A percentile compares a stretch with the other conserved stretches of the same genome.
Evolutionary conservation across 1,284 basidiomycete genomes (phyloP).

Genomic region (Anthracocystis walkeri): DNA sequence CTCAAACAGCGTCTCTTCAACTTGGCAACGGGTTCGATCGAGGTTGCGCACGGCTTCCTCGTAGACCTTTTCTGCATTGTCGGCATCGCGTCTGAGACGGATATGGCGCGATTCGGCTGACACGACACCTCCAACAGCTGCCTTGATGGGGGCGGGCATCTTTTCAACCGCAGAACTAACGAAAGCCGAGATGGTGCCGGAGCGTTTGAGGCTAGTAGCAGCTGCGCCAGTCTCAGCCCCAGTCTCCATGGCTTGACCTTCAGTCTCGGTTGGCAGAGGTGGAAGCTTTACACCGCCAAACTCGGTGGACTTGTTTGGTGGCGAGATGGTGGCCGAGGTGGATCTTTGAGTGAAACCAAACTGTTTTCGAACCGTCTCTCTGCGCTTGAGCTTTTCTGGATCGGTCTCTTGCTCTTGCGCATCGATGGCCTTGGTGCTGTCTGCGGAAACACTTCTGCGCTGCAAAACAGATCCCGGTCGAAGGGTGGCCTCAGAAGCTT

Average conservation of each 20-base stretch:
- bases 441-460: conserved; percentile 34
- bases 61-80: conserved; percentile 60
- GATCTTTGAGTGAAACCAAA: conserved; percentile 63
- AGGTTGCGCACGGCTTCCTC: conserved; percentile 56
- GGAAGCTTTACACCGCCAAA: conserved; percentile 46
- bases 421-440: conserved; percentile 21
- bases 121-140: conserved; percentile 58
- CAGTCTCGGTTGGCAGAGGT: conserved; percentile 47
- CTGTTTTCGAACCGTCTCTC: conserved; percentile 66
- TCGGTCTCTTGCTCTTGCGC: conserved; percentile 30
- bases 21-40: conserved; percentile 57
- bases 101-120: conserved; percentile 60
- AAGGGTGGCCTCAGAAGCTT: conserved; percentile 14
- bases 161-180: conserved; percentile 60
- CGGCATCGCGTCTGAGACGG: conserved; percentile 62
- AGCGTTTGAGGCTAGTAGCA: conserved; percentile 40
- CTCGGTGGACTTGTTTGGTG: conserved; percentile 20
- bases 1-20: conserved; percentile 63
- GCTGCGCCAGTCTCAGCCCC: conserved; percentile 1
- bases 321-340: conserved; percentile 24
- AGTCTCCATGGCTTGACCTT: conserved; percentile 25
- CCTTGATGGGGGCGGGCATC: conserved; percentile 58
- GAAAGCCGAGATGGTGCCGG: conserved; percentile 55
- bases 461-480: conserved; percentile 6
- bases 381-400: conserved; percentile 58